Conservation (phyloP, 352 stramenopile species). For the Phytophthora pistaciae region DNA sequence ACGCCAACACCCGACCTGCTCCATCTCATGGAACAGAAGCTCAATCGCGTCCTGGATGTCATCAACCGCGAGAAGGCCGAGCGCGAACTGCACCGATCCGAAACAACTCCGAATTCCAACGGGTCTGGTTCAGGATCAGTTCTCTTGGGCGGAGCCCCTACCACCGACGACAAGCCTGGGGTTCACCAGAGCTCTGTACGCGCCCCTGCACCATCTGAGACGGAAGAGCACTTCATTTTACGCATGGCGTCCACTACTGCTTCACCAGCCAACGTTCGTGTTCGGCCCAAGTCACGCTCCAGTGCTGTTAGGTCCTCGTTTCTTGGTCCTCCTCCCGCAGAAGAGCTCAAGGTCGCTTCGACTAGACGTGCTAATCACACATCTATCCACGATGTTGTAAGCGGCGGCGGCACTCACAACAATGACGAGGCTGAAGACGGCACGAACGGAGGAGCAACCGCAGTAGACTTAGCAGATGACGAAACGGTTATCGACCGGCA, state of each 20-base stretch:
- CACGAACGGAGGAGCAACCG: conserved; percentile 8
- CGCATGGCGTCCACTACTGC: conserved; percentile 80
- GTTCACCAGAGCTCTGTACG: conserved; percentile 51
- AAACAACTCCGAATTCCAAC: conserved; percentile 48
- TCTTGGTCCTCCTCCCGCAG: conserved; percentile 24
- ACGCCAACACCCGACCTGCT: conserved; percentile 75
- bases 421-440: conserved; percentile 43
- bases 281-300: conserved; percentile 71
- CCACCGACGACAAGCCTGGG: conserved; percentile 34
- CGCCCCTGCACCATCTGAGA: conserved; percentile 71
- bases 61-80: conserved; percentile 87
- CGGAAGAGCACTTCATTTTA: conserved; percentile 87
- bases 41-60: conserved; percentile 83
- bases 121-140: conserved; percentile 26
- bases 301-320: conserved; percentile 39
- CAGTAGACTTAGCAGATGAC: conserved; percentile 68
- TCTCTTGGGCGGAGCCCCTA: conserved; percentile 30
- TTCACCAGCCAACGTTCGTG: conserved; percentile 75
- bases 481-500: conserved; percentile 71
- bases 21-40: conserved; percentile 85
- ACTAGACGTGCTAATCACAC: conserved; percentile 25
- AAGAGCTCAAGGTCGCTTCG: conserved; percentile 30
- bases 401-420: conserved; percentile 30
- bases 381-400: conserved; percentile 24
- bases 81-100: conserved; percentile 78